Evolutionary conservation across 441 rosid species (phyloP), one percentile per base, ranked within the genome.

Genomic region (Kokia cookei): DNA sequence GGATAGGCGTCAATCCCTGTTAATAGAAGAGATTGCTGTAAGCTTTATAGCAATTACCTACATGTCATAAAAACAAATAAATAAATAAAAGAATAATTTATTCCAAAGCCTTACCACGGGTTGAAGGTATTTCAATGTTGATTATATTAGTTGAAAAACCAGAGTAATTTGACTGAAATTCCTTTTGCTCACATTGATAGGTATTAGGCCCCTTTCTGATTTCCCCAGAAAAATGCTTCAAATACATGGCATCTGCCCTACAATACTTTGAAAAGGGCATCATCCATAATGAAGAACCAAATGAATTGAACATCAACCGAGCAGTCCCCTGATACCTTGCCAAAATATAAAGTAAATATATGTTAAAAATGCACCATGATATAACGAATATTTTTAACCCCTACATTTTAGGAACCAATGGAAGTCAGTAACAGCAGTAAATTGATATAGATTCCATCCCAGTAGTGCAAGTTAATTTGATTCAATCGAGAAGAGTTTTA

Each of bases 291-390:
- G 97, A 90, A 70, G 99, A 92, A 76, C 87, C 92, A 76, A 92
- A 93, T 42, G 99, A 93, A 86, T 87, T 92, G 86, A 78, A 90
- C 88, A 96, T 85, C 88, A 91, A 79, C 64, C 98, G 88, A 81
- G 97, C 94, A 73, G 99, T 96, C 77, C 98, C 99, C 98, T 96
- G 98, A 81, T 72, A 84, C 86, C 95, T 86, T 88, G 92, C 90
- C 88, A 78, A 82, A 82, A 81, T 70, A 77, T 82, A 73, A 69
- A 70, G 78, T 71, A 76, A 73, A 75, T 72, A 76, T 76, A 76
- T 75, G 80, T 90, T 85, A 90, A 73, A 75, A 84, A 82, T 65
- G 57, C 61, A 79, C 51, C 45, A 72, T 61, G 13, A 66, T 72
- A 67, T 58, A 72, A 74, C 65, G 62, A 65, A 65, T 19, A 70